phyloP scores from a whole-genome alignment of 805 yeast species.

The Cyberlindnera mycetangii region DNA sequence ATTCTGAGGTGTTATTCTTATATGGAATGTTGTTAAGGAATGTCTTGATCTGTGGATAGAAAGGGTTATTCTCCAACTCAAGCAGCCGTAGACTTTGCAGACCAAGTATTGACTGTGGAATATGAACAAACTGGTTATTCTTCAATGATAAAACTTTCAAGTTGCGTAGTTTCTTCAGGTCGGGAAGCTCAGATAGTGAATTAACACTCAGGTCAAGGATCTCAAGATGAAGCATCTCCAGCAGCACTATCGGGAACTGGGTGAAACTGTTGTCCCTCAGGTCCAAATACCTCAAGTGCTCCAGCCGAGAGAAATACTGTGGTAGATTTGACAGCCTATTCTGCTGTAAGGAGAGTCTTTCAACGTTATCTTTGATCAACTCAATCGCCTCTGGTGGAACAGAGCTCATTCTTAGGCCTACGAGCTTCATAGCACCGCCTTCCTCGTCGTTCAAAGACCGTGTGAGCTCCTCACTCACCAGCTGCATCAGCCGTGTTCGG shows the following conservation, averaged over 20 bases:
- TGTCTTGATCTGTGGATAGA: conserved; percentile 44
- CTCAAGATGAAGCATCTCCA: conserved; percentile 45
- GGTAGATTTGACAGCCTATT: conserved; percentile 51
- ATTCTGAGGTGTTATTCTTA: conserved; percentile 41
- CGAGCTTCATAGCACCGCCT: conserved; percentile 34
- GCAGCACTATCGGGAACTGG: conserved; percentile 48
- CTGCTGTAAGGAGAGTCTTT: conserved; percentile 51
- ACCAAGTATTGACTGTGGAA: conserved; percentile 52
- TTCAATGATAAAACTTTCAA: conserved; percentile 60
- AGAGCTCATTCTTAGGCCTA: conserved; percentile 36
- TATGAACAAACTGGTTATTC: conserved; percentile 51
- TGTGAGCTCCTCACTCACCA: conserved; percentile 26
- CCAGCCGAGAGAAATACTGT: conserved; percentile 39
- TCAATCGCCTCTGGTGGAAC: conserved; percentile 39
- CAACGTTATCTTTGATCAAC: conserved; percentile 36
- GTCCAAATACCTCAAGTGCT: conserved; percentile 57
- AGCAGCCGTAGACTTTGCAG: conserved; percentile 52
- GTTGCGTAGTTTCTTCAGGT: conserved; percentile 37
- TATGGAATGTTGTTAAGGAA: conserved; percentile 35
- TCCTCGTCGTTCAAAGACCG: conserved; percentile 17
- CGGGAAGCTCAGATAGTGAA: conserved; percentile 47
- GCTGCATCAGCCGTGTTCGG: conserved; percentile 24
- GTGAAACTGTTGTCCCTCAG: conserved; percentile 57
- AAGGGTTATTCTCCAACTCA: conserved; percentile 63
- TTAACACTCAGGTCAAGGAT: conserved; percentile 66